Evolutionary conservation across 2,329 filamentous ascomycete species (phyloP).

Genomic region (Aspergillus fructus): DNA sequence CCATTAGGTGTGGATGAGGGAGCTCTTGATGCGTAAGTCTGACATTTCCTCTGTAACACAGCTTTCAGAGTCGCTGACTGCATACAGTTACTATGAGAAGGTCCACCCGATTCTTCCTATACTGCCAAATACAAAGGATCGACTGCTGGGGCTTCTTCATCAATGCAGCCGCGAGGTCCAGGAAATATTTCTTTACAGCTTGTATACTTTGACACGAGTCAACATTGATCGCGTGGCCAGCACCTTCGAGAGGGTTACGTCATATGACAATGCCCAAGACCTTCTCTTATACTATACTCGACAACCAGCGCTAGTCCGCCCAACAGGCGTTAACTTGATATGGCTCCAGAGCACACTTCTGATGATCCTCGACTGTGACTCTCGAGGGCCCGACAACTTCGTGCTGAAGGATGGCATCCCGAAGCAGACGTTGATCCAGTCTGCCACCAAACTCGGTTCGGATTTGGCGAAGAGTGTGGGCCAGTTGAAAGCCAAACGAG

Average conservation of each 20-base stretch:
- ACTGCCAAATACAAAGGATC: conserved; percentile 40
- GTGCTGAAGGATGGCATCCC: conserved; percentile 41
- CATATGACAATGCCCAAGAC: conserved; percentile 43
- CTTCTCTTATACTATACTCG: conserved; percentile 39
- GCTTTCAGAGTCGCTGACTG: conserved; percentile 13
- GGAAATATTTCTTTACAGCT: conserved; percentile 40
- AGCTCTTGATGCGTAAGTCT: conserved; percentile 39
- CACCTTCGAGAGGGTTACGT: conserved; percentile 35
- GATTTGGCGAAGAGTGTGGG: conserved; percentile 39
- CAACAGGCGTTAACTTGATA: conserved; percentile 38
- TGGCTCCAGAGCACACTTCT: conserved; percentile 43
- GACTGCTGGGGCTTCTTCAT: conserved; percentile 37
- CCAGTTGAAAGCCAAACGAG: conserved; percentile 37
- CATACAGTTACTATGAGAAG: conserved; percentile 39
- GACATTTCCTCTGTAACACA: neutral
- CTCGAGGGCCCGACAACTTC: conserved; percentile 43
- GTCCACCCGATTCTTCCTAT: conserved; percentile 43
- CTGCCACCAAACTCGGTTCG: conserved; percentile 38
- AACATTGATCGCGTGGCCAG: conserved; percentile 33
- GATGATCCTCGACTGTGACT: conserved; percentile 44
- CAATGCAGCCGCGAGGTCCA: conserved; percentile 42
- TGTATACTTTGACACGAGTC: conserved; percentile 42
- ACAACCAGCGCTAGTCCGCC: conserved; percentile 35
- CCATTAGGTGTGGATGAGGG: conserved; percentile 39
- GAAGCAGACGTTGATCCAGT: conserved; percentile 42